phyloP scores from a whole-genome alignment of 768 basidiomycete genomes.

The Albatrellus ellisii region DNA sequence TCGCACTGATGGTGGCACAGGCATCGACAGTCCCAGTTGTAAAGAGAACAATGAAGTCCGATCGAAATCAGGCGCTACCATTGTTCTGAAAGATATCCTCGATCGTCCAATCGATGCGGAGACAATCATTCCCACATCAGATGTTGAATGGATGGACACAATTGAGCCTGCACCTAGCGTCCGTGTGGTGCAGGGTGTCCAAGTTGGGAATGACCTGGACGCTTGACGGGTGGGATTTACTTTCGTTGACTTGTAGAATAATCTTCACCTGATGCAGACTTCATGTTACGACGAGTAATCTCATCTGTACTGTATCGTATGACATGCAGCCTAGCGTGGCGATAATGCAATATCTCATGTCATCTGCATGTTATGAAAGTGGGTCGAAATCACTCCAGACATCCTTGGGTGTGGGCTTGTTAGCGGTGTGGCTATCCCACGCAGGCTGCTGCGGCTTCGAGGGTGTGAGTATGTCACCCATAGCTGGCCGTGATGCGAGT shows the following conservation, averaged over 20 bases:
- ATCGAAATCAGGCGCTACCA: conserved; percentile 62
- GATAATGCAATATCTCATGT: too few relatives aligned
- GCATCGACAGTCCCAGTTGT: conserved; percentile 53
- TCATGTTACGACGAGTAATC: too few relatives aligned
- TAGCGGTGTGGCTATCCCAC: conserved; percentile 22
- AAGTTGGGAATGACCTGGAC: neutral
- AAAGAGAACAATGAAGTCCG: conserved; percentile 59
- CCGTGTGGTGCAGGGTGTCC: neutral
- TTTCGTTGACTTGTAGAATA: too few relatives aligned
- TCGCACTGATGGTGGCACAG: too few relatives aligned
- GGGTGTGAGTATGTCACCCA: conserved; percentile 46
- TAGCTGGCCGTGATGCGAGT: conserved; percentile 21
- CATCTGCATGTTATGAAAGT: conserved; percentile 22
- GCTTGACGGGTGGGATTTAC: too few relatives aligned
- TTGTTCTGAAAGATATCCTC: conserved; percentile 53
- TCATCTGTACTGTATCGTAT: too few relatives aligned
- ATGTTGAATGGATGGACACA: neutral
- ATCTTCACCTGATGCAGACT: too few relatives aligned
- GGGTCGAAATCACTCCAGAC: conserved; percentile 83
- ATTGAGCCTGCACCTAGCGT: neutral
- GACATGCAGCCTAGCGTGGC: too few relatives aligned
- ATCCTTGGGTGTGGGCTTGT: conserved; percentile 43
- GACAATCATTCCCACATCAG: conserved; percentile 15
- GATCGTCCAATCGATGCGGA: conserved; percentile 27
- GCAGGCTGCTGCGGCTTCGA: conserved; percentile 45